Conservation (phyloP, 1,284 basidiomycete genomes). For the Cryptococcus depauperatus region DNA sequence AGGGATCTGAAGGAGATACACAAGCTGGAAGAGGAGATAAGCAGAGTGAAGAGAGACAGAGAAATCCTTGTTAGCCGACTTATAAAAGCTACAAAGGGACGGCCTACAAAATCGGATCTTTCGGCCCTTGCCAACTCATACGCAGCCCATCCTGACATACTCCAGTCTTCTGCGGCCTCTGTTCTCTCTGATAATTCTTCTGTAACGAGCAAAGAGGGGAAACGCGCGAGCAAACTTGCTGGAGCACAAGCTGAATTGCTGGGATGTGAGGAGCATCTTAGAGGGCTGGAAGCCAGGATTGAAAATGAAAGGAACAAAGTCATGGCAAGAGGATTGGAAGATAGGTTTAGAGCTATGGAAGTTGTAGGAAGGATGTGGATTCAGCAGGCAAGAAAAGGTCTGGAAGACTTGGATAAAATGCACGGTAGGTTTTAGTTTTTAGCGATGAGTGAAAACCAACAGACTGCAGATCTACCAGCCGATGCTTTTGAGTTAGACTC, state of each 20-base stretch:
- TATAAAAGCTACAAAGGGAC: constrained; percentile 43
- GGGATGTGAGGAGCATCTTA: constrained; percentile 44
- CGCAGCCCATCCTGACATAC: constrained; percentile 8
- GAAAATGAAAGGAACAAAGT: constrained; percentile 45
- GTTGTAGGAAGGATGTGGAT: constrained; percentile 45
- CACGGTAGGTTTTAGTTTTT: constrained; percentile 22
- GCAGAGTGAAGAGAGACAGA: constrained; percentile 41
- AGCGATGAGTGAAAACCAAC: not conserved
- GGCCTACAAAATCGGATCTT: constrained; percentile 41
- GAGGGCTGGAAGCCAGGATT: constrained; percentile 40
- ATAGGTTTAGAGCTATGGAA: constrained; percentile 45
- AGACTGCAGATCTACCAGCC: constrained; percentile 22
- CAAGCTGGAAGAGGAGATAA: constrained; percentile 43
- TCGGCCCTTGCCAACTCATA: constrained; percentile 32
- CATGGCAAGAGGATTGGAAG: constrained; percentile 43
- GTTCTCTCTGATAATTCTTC: constrained; percentile 27
- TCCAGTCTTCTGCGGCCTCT: constrained; percentile 24
- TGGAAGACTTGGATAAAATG: constrained; percentile 38
- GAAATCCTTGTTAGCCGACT: constrained; percentile 44
- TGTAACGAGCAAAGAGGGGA: constrained; percentile 30
- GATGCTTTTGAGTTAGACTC: constrained; percentile 44
- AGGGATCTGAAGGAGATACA: constrained; percentile 46
- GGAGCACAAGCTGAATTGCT: constrained; percentile 45
- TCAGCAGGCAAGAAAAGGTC: constrained; percentile 37
- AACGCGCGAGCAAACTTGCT: constrained; percentile 39